A percentile compares a stretch with the other conserved stretches of the same genome.
phyloP scores from a whole-genome alignment of 73 alveolate species.

The Breviolum minutum region DNA sequence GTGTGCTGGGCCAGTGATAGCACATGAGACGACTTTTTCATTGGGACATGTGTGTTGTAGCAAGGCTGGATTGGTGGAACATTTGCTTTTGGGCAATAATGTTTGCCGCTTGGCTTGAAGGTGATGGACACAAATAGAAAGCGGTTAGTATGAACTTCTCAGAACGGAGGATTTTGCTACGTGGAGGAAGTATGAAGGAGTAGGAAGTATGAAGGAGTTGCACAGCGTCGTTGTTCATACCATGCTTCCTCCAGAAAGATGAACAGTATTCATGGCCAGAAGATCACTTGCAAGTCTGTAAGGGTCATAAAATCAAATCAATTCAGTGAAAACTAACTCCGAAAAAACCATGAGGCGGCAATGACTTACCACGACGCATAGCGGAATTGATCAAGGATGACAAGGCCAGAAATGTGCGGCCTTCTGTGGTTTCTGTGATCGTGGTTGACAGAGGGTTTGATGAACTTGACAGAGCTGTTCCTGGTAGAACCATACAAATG shows the following conservation, averaged over 20 bases:
- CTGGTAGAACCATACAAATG: not conserved
- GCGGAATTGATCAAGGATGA: constrained; percentile 60
- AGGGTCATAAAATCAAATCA: too few relatives aligned
- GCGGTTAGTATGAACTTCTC: too few relatives aligned
- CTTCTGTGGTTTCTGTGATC: not conserved
- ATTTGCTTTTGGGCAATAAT: constrained; percentile 61
- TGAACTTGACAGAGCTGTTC: too few relatives aligned
- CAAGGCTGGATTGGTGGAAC: constrained; percentile 90
- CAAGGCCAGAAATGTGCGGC: not conserved
- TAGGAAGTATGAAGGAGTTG: too few relatives aligned
- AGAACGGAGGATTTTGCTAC: too few relatives aligned
- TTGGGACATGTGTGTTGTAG: too few relatives aligned
- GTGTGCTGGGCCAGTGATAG: not conserved
- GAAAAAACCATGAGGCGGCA: constrained; percentile 20
- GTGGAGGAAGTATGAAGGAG: too few relatives aligned
- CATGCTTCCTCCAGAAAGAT: too few relatives aligned
- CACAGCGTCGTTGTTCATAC: too few relatives aligned
- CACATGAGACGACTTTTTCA: too few relatives aligned
- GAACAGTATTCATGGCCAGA: not conserved
- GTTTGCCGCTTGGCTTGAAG: constrained; percentile 5
- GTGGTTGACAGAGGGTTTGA: not conserved
- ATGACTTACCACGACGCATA: constrained; percentile 65
- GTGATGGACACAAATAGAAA: not conserved
- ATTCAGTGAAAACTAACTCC: not conserved
- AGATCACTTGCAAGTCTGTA: not conserved